These are phyloP conservation scores for Euphorbia celastroides DNA, from an alignment of 441 rosid species.

Conservation along the genomic window DNA sequence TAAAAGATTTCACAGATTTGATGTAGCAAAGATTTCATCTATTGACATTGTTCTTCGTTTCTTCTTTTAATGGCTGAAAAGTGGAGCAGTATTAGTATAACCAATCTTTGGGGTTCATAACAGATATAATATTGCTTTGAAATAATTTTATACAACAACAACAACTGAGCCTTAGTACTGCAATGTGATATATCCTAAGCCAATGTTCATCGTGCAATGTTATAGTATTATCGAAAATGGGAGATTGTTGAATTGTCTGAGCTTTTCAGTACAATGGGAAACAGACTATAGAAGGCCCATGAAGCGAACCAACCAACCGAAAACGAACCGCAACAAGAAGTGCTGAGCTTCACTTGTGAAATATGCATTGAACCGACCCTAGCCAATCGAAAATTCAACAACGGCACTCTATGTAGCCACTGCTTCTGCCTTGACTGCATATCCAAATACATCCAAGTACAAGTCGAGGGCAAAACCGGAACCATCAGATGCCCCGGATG, in stretches of 20 bases:
- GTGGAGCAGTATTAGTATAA: background rate
- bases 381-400: constrained; percentile 20
- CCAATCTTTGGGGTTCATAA: background rate
- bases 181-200: background rate
- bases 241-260: background rate
- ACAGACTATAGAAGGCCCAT: constrained; percentile 10
- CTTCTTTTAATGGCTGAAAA: background rate
- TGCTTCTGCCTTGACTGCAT: constrained; percentile 31
- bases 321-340: constrained; percentile 6
- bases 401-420: constrained; percentile 19
- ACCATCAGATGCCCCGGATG: constrained; percentile 23
- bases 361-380: constrained; percentile 25
- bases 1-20: background rate
- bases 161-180: too few species aligned
- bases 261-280: constrained; percentile 16
- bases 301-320: background rate
- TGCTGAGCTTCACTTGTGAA: constrained; percentile 22
- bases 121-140: background rate
- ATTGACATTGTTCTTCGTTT: background rate
- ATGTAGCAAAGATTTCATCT: background rate
- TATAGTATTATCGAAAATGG: background rate
- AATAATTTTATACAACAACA: too few species aligned
- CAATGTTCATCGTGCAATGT: background rate
- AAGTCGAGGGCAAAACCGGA: constrained; percentile 13
- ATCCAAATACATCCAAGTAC: constrained; percentile 18